These are phyloP conservation scores for Limnanthes douglasii DNA, from an alignment of 345 rosid genomes.

Conservation along the genomic window DNA sequence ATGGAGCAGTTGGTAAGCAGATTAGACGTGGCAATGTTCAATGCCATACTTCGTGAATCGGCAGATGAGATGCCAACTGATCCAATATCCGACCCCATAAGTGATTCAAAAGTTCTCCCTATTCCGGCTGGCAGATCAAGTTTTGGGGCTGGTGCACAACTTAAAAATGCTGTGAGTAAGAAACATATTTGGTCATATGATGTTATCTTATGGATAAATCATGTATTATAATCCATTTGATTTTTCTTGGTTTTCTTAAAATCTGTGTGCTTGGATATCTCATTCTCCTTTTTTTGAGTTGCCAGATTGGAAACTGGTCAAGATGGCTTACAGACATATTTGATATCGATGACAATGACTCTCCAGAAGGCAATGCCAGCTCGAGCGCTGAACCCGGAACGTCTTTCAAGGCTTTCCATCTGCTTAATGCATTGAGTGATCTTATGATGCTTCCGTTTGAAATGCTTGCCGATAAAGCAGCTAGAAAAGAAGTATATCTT, in stretches of 20 bases:
- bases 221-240: too few species aligned
- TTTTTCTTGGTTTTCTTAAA: too few species aligned
- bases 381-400: slow-evolving; percentile 10
- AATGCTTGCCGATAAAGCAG: slow-evolving; percentile 56
- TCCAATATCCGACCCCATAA: slow-evolving; percentile 87
- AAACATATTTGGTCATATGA: not conserved
- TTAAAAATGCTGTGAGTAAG: slow-evolving; percentile 74
- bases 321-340: slow-evolving; percentile 89
- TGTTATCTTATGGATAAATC: too few species aligned
- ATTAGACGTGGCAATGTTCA: slow-evolving; percentile 94
- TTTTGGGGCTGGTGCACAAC: slow-evolving; percentile 84
- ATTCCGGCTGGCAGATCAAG: slow-evolving; percentile 79
- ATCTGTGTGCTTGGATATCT: too few species aligned
- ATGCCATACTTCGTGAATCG: slow-evolving; percentile 92
- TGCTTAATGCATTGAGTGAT: slow-evolving; percentile 78
- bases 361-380: slow-evolving; percentile 16
- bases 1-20: slow-evolving; percentile 87
- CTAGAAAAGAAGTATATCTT: slow-evolving; percentile 64
- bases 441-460: slow-evolving; percentile 96
- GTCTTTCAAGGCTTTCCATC: slow-evolving; percentile 49
- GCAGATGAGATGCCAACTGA: slow-evolving; percentile 95
- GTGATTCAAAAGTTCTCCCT: slow-evolving; percentile 82
- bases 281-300: slow-evolving; percentile 3
- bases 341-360: slow-evolving; percentile 43
- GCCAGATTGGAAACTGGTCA: slow-evolving; percentile 86